These are phyloP conservation scores for Yamadazyma dendronema DNA, from an alignment of 1,139 yeast species.

Conservation along the genomic window DNA sequence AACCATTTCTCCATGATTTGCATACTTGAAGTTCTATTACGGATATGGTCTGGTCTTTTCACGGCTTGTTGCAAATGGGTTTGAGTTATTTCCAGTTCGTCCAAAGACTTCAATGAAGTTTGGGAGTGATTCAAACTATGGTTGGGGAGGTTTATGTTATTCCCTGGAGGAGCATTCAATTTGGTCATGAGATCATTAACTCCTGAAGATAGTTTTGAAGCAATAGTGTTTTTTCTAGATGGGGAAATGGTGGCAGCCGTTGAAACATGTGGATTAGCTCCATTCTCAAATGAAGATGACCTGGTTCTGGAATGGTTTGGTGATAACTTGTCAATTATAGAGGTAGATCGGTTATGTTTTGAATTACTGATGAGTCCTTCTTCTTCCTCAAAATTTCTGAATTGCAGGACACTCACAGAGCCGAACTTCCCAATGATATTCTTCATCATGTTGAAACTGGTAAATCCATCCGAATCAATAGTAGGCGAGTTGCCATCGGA, in stretches of 20 bases:
- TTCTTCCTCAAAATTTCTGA: conserved; percentile 15
- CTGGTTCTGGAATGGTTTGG: conserved; percentile 38
- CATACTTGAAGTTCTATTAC: conserved; percentile 38
- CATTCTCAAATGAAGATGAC: conserved; percentile 35
- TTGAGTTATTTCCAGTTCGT: conserved; percentile 18
- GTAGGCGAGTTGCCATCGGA: conserved; percentile 11
- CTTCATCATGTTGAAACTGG: conserved; percentile 29
- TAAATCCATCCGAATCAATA: conserved; percentile 16
- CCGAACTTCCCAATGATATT: conserved; percentile 36
- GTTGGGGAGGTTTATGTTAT: not conserved
- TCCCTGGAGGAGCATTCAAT: conserved; percentile 22
- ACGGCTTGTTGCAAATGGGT: conserved; percentile 6
- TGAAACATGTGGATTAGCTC: not conserved
- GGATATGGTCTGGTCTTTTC: conserved; percentile 27
- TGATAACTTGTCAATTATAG: conserved; percentile 30
- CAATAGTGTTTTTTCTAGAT: conserved; percentile 31
- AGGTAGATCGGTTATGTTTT: conserved; percentile 23
- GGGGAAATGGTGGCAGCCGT: conserved; percentile 11
- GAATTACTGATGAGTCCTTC: conserved; percentile 10
- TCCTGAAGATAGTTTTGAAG: conserved; percentile 41
- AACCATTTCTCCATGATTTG: conserved; percentile 50
- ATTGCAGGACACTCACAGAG: conserved; percentile 23
- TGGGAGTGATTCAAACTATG: conserved; percentile 21
- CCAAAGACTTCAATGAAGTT: conserved; percentile 34
- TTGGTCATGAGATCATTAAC: conserved; percentile 46